phyloP scores from a whole-genome alignment of 1,284 basidiomycete species.

The Athelia psychrophila region DNA sequence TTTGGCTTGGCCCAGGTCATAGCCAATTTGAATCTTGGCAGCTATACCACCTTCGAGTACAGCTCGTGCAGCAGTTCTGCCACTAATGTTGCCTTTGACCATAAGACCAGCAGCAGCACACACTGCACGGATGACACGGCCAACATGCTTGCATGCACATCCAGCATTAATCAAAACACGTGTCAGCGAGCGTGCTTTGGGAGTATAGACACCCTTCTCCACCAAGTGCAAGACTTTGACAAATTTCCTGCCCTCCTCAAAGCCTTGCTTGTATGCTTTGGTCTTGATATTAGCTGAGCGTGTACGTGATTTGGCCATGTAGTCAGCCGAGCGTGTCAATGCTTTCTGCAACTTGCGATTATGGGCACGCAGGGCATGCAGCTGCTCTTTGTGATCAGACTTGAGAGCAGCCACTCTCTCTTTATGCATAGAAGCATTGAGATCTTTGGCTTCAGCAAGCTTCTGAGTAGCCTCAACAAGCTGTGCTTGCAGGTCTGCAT shows the following conservation, averaged over 20 bases:
- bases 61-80: constrained; percentile 10
- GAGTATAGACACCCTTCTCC: not conserved
- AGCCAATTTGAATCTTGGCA: constrained; percentile 8
- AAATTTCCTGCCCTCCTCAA: not conserved
- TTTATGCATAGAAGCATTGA: too few species aligned
- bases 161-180: not conserved
- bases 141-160: not conserved
- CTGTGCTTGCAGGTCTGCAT: too few species aligned
- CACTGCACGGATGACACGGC: not conserved
- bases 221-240: not conserved
- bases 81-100: constrained; percentile 5
- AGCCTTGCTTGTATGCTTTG: not conserved
- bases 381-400: too few species aligned
- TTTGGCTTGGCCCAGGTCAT: constrained; percentile 7
- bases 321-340: too few species aligned
- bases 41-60: constrained; percentile 11
- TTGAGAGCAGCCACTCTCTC: too few species aligned
- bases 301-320: not conserved
- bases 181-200: not conserved
- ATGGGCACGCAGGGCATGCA: too few species aligned
- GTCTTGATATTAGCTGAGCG: too few species aligned
- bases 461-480: too few species aligned
- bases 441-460: too few species aligned
- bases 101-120: not conserved
- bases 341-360: too few species aligned